phyloP scores from a whole-genome alignment of 306 rosid genomes.

The Heteromeles arbutifolia region DNA sequence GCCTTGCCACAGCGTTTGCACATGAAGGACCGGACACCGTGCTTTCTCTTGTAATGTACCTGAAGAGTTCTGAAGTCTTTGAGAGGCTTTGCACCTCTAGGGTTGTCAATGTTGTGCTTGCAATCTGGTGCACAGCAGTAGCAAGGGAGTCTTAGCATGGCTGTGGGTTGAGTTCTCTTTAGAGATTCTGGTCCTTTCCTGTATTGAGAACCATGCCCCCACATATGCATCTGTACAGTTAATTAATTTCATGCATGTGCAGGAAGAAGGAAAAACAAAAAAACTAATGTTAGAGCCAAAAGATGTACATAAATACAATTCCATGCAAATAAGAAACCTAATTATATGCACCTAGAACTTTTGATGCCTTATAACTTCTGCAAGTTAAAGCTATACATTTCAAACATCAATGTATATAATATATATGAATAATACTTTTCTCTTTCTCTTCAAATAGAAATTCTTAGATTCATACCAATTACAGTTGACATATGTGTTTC shows the following conservation, averaged over 20 bases:
- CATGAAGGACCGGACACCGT: constrained; percentile 74
- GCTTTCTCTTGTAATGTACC: constrained; percentile 87
- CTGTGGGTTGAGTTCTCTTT: background rate
- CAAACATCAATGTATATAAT: background rate
- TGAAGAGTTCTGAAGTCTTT: constrained; percentile 89
- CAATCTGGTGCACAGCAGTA: background rate
- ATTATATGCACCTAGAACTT: background rate
- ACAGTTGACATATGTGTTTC: too few species aligned
- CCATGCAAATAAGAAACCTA: background rate
- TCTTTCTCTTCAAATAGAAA: background rate
- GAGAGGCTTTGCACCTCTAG: constrained; percentile 23
- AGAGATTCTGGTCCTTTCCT: background rate
- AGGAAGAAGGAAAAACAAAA: too few species aligned
- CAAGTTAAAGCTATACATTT: background rate
- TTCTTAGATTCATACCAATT: background rate
- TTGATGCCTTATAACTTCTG: background rate
- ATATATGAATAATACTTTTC: background rate
- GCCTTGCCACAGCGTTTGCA: constrained; percentile 71
- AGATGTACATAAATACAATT: background rate
- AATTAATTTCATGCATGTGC: background rate
- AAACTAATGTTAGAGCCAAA: background rate
- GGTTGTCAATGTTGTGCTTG: background rate
- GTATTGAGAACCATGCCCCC: background rate
- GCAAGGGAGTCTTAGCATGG: background rate
- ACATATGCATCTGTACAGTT: background rate